These are phyloP conservation scores for Botrytis tulipae DNA, from an alignment of 2,329 filamentous ascomycete species.

Conservation along the genomic window DNA sequence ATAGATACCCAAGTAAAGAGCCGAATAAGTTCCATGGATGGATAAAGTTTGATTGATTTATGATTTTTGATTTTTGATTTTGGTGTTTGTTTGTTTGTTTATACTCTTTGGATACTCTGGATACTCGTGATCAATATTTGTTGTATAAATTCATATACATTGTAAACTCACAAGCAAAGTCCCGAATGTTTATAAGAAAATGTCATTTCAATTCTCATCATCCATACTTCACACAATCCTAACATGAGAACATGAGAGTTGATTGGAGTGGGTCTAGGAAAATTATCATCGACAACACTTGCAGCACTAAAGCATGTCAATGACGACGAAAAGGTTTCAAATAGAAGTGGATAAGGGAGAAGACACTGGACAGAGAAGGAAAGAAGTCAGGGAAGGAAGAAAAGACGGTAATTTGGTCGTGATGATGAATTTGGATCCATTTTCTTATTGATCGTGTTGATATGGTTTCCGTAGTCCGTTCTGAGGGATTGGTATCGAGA, in stretches of 20 bases:
- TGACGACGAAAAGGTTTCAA: slow-evolving; percentile 13
- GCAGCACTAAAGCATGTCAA: background rate
- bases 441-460: background rate
- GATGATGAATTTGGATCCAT: background rate
- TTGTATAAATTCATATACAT: background rate
- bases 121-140: background rate
- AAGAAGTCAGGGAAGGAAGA: background rate
- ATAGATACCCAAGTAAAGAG: background rate
- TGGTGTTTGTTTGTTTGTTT: no score
- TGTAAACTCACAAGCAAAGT: no score
- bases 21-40: background rate
- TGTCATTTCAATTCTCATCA: background rate
- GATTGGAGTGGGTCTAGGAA: background rate
- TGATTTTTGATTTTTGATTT: no score
- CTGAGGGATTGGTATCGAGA: background rate
- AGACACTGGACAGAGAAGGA: background rate
- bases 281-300: slow-evolving; percentile 7
- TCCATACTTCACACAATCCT: background rate
- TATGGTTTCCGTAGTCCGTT: background rate
- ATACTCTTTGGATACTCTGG: background rate
- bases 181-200: background rate
- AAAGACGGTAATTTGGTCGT: background rate
- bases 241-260: background rate
- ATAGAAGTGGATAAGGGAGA: slow-evolving; percentile 1
- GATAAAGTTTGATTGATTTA: background rate